phyloP scores from a whole-genome alignment of 805 yeast genomes.

The Pichia ethanolica region DNA sequence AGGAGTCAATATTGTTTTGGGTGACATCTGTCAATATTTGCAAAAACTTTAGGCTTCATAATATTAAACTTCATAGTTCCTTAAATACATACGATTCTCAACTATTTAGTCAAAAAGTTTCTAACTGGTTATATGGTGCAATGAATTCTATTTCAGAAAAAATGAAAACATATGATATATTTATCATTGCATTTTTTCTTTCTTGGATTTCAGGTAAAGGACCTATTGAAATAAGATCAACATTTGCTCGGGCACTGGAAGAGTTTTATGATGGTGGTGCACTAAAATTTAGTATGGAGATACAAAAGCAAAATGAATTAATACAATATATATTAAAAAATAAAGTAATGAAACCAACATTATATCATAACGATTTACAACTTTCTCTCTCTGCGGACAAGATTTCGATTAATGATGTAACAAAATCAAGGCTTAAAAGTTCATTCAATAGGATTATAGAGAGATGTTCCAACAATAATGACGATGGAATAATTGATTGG shows the following conservation, averaged over 20 bases:
- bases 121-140: slow-evolving; percentile 37
- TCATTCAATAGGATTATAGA: not conserved
- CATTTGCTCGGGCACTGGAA: not conserved
- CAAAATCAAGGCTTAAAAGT: not conserved
- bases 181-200: slow-evolving; percentile 3
- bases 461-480: not conserved
- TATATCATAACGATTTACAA: not conserved
- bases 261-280: not conserved
- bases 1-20: slow-evolving; percentile 52
- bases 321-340: slow-evolving; percentile 1
- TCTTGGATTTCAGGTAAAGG: slow-evolving; percentile 8
- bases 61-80: slow-evolving; percentile 20
- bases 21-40: slow-evolving; percentile 32
- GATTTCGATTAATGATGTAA: not conserved
- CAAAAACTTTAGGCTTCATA: slow-evolving; percentile 26
- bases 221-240: not conserved
- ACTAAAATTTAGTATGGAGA: not conserved
- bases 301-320: not conserved
- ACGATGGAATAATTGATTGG: not conserved
- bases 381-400: not conserved
- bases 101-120: slow-evolving; percentile 25
- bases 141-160: not conserved
- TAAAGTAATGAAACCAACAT: not conserved
- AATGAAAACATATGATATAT: not conserved
- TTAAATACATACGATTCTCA: slow-evolving; percentile 8